Percentiles rank a stretch among this genome's conserved stretches.
Evolutionary conservation across 2,329 filamentous ascomycete genomes (phyloP).

Genomic region (Monilinia fructigena): DNA sequence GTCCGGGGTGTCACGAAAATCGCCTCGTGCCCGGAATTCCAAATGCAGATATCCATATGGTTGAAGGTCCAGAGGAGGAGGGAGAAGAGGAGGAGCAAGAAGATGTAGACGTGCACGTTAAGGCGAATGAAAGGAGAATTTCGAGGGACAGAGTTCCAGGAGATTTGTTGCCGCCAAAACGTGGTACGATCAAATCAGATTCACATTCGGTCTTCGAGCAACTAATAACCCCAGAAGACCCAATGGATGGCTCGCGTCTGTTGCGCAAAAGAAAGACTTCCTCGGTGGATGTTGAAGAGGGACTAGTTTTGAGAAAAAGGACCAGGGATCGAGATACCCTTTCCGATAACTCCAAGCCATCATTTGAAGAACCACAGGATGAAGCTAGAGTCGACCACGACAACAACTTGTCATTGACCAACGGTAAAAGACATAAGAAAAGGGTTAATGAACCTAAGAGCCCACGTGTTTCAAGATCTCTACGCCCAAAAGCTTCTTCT

Average conservation of each 20-base stretch:
- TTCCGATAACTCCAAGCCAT: slow-evolving; percentile 28
- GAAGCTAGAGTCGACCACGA: slow-evolving; percentile 26
- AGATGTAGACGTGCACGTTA: slow-evolving; percentile 26
- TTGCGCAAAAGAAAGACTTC: slow-evolving; percentile 84
- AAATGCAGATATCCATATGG: slow-evolving; percentile 26
- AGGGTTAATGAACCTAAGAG: slow-evolving; percentile 33
- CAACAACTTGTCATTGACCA: slow-evolving; percentile 25
- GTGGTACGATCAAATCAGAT: slow-evolving; percentile 62
- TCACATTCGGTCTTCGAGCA: slow-evolving; percentile 78
- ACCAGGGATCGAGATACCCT: slow-evolving; percentile 32
- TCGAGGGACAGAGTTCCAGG: slow-evolving; percentile 66
- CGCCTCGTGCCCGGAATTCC: slow-evolving; percentile 45
- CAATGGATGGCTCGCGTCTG: slow-evolving; percentile 72
- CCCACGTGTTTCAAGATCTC: slow-evolving; percentile 55
- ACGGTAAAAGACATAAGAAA: slow-evolving; percentile 26
- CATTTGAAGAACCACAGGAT: slow-evolving; percentile 24
- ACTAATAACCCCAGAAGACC: slow-evolving; percentile 68
- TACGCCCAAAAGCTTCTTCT: slow-evolving; percentile 51
- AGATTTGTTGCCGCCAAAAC: slow-evolving; percentile 69
- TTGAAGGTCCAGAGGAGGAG: slow-evolving; percentile 18
- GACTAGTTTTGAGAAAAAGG: slow-evolving; percentile 52
- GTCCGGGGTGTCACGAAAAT: slow-evolving; percentile 51
- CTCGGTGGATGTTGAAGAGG: slow-evolving; percentile 60
- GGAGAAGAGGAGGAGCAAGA: not conserved
- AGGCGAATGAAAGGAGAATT: slow-evolving; percentile 48